Evolutionary conservation across 1,284 basidiomycete genomes (phyloP).

Genomic region (Fomitopsis pinicola): DNA sequence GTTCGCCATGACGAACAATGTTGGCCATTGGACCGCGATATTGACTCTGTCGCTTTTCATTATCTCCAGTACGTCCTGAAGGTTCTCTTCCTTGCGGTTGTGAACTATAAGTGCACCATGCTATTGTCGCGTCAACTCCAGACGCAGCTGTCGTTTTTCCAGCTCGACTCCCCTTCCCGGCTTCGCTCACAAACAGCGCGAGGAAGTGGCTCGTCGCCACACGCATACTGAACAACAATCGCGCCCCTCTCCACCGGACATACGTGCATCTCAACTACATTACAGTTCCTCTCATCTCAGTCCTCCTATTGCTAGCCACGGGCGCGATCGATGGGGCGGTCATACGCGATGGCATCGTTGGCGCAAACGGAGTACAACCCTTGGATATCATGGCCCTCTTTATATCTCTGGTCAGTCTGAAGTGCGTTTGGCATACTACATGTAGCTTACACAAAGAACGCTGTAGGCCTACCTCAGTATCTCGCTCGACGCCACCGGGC

Average conservation of each 20-base stretch:
- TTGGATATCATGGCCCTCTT: slow-evolving; percentile 94
- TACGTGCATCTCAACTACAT: slow-evolving; percentile 60
- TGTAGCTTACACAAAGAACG: background rate
- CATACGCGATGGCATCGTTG: slow-evolving; percentile 71
- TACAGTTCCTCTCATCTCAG: slow-evolving; percentile 76
- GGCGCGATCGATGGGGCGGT: slow-evolving; percentile 64
- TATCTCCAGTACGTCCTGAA: slow-evolving; percentile 53
- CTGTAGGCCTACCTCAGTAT: slow-evolving; percentile 86
- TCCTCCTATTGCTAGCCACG: slow-evolving; percentile 74
- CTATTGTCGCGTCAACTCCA: slow-evolving; percentile 16
- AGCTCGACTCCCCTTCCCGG: slow-evolving; percentile 47
- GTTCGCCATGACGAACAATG: background rate
- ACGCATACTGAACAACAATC: slow-evolving; percentile 25
- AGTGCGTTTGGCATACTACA: background rate
- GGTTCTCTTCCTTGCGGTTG: background rate
- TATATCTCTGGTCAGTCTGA: slow-evolving; percentile 61
- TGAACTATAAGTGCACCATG: background rate
- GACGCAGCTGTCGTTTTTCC: slow-evolving; percentile 68
- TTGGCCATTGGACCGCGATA: slow-evolving; percentile 33
- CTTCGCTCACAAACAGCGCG: slow-evolving; percentile 10
- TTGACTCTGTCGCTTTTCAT: slow-evolving; percentile 72
- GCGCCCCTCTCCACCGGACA: slow-evolving; percentile 19
- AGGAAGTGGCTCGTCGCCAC: slow-evolving; percentile 13
- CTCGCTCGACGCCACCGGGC: slow-evolving; percentile 86
- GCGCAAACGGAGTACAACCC: slow-evolving; percentile 77